Conservation (phyloP, 306 rosid species). For the Pterocarpus macrocarpus region DNA sequence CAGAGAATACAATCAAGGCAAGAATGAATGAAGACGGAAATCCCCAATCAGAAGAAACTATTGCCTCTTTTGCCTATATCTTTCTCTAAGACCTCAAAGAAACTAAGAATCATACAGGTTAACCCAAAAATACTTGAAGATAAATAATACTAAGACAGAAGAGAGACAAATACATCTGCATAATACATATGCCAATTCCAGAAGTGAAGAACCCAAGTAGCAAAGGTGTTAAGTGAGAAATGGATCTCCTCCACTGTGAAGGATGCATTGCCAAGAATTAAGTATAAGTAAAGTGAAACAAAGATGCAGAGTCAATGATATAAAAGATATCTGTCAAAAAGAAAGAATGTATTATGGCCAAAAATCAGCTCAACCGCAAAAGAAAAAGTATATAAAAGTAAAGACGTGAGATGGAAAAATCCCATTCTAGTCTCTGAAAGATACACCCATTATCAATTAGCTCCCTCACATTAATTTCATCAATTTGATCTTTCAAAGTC, state of each 20-base stretch:
- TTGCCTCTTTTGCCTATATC: slow-evolving; percentile 4
- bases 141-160: not conserved
- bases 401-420: not conserved
- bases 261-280: not conserved
- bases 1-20: not conserved
- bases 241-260: not conserved
- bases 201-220: slow-evolving; percentile 2
- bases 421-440: slow-evolving; percentile 8
- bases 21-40: not conserved
- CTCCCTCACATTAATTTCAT: not conserved
- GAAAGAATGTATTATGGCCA: not conserved
- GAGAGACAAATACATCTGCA: not conserved
- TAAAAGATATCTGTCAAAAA: not conserved
- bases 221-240: not conserved
- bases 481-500: slow-evolving; percentile 25
- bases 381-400: not conserved
- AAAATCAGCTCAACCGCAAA: slow-evolving; percentile 4
- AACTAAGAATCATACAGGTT: slow-evolving; percentile 4
- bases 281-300: slow-evolving; percentile 16
- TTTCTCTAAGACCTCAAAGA: slow-evolving; percentile 1
- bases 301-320: not conserved
- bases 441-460: not conserved
- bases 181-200: not conserved
- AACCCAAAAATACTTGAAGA: not conserved
- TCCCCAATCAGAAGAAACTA: not conserved